A percentile compares a stretch with the other conserved stretches of the same genome.
These are phyloP conservation scores for Fonsecaea erecta DNA, from an alignment of 2,329 filamentous ascomycete genomes.

Conservation along the genomic window DNA sequence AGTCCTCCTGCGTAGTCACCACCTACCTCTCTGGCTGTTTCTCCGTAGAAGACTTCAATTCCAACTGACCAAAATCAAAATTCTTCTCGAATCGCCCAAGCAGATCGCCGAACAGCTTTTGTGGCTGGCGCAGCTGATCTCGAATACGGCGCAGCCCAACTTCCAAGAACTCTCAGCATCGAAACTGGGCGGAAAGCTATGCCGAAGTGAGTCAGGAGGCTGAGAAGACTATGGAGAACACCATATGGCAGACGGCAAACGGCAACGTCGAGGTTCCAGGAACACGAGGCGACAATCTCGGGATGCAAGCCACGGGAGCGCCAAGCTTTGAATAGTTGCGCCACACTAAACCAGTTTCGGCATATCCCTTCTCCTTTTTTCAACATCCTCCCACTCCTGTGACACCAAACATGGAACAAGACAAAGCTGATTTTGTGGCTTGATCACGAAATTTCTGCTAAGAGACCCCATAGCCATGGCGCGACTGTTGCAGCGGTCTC, in stretches of 20 bases:
- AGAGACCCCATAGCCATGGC: background rate
- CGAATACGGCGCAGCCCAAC: background rate
- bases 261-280: background rate
- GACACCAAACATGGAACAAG: background rate
- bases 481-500: background rate
- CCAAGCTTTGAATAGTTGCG: conserved; percentile 16
- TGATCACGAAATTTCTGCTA: conserved; percentile 3
- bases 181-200: background rate
- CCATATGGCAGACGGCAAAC: background rate
- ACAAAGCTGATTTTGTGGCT: conserved; percentile 9
- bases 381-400: conserved; percentile 5
- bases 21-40: background rate
- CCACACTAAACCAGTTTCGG: conserved; percentile 1
- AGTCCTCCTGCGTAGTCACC: too few species aligned
- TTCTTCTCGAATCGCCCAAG: background rate
- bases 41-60: background rate
- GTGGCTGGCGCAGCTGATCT: background rate
- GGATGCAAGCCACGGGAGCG: conserved; percentile 10
- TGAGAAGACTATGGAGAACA: background rate
- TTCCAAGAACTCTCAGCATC: background rate
- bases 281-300: conserved; percentile 11
- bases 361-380: conserved; percentile 17
- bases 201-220: conserved; percentile 9
- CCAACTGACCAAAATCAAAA: background rate
- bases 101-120: background rate